Evolutionary conservation across 73 alveolate genomes (phyloP), one percentile per base, ranked within the genome.

Genomic region (Uronychia binucleata): DNA sequence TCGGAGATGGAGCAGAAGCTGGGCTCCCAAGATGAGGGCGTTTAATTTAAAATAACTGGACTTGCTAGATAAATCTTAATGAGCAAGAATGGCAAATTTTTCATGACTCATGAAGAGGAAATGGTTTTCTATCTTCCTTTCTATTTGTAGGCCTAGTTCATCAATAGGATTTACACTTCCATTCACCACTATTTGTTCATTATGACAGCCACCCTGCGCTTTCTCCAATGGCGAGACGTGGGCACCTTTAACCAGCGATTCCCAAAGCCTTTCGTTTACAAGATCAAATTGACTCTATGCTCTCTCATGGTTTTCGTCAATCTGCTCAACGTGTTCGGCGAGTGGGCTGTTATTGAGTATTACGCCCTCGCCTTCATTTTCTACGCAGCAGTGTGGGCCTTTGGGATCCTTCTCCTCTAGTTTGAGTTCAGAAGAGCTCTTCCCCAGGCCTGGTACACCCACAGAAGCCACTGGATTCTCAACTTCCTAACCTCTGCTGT

Each of bases 1-100:
- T 74, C 91, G 31, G 94, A 88, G 79, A 74, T 88, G 67, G 94
- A 88, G 83, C 77, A 74, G 90, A 87, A 88, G 57, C 88, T 88
- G 0, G 94, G 94, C 19, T 46, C 67, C 19, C 67, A 46, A 19
- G 67, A 46, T 11, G 67, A 46, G n/a, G 67, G n/a, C 5, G 67
- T 46, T 46, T 46, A 46, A 46, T 46, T 46, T 46, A 11, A 46
- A 46, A 46, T 46, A 46, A 11, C 5, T 11, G 19, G 67, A 46
- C 5, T n/a, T n/a, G 19, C 67, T 19, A 11, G 19, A 11, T 11
- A 46, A 46, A 46, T 46, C 67, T 46, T 46, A 46, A 46, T 46
- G 67, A 19, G n/a, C 19, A 11, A 46, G 19, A 19, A 46, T 46
- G 5, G n/a, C 67, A 11, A 46, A 19, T 46, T 11, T 19, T 46